phyloP scores from a whole-genome alignment of 371 early-diverging fungal species.

The Batrachochytrium dendrobatidis region DNA sequence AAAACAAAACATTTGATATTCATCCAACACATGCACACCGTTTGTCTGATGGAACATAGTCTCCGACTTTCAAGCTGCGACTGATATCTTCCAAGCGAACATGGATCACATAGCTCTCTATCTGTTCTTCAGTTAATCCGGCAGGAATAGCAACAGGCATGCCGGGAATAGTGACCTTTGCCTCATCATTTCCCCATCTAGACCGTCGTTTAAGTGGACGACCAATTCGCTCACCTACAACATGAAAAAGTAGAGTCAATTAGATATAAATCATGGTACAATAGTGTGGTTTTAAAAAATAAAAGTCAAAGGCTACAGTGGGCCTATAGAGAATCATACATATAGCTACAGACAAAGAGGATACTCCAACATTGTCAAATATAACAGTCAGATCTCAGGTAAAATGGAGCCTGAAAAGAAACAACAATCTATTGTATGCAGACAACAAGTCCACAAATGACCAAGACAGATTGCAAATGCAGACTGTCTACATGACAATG shows the following conservation, averaged over 20 bases:
- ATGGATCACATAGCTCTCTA: slow-evolving; percentile 76
- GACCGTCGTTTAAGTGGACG: slow-evolving; percentile 27
- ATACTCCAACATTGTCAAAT: no score
- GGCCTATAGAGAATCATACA: no score
- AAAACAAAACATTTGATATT: background rate
- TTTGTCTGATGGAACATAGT: slow-evolving; percentile 71
- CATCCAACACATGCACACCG: slow-evolving; percentile 11
- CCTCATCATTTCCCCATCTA: slow-evolving; percentile 79
- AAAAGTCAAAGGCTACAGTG: no score
- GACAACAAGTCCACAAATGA: no score
- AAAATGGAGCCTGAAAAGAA: no score
- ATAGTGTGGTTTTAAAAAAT: no score
- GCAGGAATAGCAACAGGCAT: slow-evolving; percentile 75
- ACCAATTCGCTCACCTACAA: slow-evolving; percentile 13
- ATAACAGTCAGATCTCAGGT: no score
- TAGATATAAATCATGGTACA: no score
- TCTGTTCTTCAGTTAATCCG: slow-evolving; percentile 65
- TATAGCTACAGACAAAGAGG: no score
- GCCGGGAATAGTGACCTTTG: slow-evolving; percentile 66
- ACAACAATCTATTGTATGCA: no score
- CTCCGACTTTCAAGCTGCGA: slow-evolving; percentile 68
- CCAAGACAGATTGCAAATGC: no score
- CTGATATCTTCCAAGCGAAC: slow-evolving; percentile 86
- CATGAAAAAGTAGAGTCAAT: background rate
- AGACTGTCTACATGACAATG: no score